Percentiles rank a stretch among this genome's conserved stretches.
Evolutionary conservation across 2,329 filamentous ascomycete genomes (phyloP).

Genomic region (Catunica adiposa): DNA sequence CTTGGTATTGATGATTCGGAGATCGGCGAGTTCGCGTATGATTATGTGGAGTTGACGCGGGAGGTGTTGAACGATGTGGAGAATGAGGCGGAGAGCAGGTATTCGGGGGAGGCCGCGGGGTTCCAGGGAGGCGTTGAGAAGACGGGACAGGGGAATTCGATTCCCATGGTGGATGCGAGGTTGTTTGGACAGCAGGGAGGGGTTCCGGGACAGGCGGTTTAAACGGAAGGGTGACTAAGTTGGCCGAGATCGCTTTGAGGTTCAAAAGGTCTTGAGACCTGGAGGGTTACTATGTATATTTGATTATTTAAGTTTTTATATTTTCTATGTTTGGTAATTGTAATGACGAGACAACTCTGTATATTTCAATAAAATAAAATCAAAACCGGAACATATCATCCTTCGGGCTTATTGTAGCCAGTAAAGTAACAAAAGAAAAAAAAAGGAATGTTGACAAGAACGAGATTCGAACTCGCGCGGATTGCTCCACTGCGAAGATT

Average conservation of each 20-base stretch:
- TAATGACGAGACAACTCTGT: too few relatives aligned
- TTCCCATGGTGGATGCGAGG: constrained; percentile 5
- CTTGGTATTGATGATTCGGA: constrained; percentile 78
- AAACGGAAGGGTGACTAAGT: too few relatives aligned
- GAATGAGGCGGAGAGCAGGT: constrained; percentile 15
- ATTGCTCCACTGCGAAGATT: constrained; percentile 14
- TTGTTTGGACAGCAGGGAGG: not conserved
- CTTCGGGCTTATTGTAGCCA: too few relatives aligned
- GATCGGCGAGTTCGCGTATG: constrained; percentile 89
- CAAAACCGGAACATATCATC: too few relatives aligned
- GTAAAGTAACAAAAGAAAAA: too few relatives aligned
- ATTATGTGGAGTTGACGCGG: constrained; percentile 71
- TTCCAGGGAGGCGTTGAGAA: not conserved
- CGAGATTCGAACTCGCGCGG: constrained; percentile 17
- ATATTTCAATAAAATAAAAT: too few relatives aligned
- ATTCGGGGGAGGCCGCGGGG: not conserved
- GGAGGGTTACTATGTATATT: too few relatives aligned
- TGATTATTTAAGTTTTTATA: too few relatives aligned
- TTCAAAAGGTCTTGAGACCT: too few relatives aligned
- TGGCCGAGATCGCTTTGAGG: too few relatives aligned
- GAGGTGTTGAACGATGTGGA: constrained; percentile 33
- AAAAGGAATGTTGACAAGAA: constrained; percentile 20
- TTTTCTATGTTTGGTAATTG: too few relatives aligned
- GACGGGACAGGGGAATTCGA: not conserved
- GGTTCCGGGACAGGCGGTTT: not conserved